Evolutionary conservation across 2,329 filamentous ascomycete genomes (phyloP).

Genomic region (Ophiostoma angusticollis): DNA sequence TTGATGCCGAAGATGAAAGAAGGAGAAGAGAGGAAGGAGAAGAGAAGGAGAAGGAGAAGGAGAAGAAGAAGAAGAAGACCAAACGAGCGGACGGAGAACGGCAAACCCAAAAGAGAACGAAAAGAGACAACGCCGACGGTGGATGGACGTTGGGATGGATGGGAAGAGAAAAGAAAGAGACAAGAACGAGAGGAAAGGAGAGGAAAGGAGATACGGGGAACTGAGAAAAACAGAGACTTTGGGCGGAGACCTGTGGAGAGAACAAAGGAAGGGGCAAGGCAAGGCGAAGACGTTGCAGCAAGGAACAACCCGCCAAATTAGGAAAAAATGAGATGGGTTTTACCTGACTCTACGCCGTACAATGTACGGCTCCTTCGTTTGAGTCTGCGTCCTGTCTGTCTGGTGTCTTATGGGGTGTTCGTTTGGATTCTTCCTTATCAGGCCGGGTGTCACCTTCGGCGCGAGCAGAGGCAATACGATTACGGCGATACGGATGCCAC

Average conservation of each 20-base stretch:
- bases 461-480: too few species aligned
- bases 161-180: background rate
- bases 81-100: constrained; percentile 3
- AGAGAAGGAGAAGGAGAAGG: background rate
- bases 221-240: background rate
- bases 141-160: background rate
- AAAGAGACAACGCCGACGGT: background rate
- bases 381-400: too few species aligned
- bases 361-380: too few species aligned
- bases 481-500: too few species aligned
- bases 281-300: background rate
- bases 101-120: background rate
- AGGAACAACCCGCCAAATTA: background rate
- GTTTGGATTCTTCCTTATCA: too few species aligned
- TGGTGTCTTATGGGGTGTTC: too few species aligned
- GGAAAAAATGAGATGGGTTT: too few species aligned
- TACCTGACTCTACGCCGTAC: too few species aligned
- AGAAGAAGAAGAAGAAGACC: background rate
- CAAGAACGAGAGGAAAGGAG: background rate
- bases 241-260: background rate
- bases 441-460: too few species aligned
- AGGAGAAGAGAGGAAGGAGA: background rate
- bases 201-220: background rate
- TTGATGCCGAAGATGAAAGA: too few species aligned
- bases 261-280: background rate